phyloP scores from a whole-genome alignment of 176 grass and related monocot species.

The Triticum dicoccoides region DNA sequence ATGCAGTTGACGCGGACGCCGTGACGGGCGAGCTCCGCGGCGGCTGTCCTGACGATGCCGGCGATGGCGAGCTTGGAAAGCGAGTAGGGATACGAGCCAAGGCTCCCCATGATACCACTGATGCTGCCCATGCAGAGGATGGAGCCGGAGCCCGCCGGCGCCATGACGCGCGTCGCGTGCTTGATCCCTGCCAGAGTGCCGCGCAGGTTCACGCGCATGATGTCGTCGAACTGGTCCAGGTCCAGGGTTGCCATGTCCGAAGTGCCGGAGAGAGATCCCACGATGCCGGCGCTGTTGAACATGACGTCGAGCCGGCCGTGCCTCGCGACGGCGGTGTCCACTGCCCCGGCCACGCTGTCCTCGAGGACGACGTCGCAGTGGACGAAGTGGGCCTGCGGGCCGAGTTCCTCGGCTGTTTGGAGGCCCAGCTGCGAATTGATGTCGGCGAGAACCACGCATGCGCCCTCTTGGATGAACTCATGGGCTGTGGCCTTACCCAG shows the following conservation, averaged over 20 bases:
- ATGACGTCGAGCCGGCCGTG: constrained; percentile 64
- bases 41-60: constrained; percentile 51
- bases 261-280: constrained; percentile 20
- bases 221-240: constrained; percentile 51
- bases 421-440: constrained; percentile 40
- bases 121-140: constrained; percentile 79
- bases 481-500: constrained; percentile 71
- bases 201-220: constrained; percentile 67
- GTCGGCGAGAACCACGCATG: constrained; percentile 66
- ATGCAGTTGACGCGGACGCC: constrained; percentile 87
- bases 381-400: constrained; percentile 52
- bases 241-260: constrained; percentile 52
- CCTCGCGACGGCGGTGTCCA: constrained; percentile 50
- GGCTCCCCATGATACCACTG: constrained; percentile 67
- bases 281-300: constrained; percentile 72
- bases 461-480: constrained; percentile 79
- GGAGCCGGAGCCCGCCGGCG: constrained; percentile 38
- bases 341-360: constrained; percentile 45
- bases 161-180: constrained; percentile 77
- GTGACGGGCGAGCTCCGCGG: constrained; percentile 50
- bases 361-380: constrained; percentile 67
- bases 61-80: constrained; percentile 74
- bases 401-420: constrained; percentile 28
- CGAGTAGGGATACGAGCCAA: constrained; percentile 77
- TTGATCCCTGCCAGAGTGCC: constrained; percentile 88